Evolutionary conservation across 2,329 filamentous ascomycete species (phyloP), one percentile per base, ranked within the genome.

Genomic region (Dactylellina leptospora): DNA sequence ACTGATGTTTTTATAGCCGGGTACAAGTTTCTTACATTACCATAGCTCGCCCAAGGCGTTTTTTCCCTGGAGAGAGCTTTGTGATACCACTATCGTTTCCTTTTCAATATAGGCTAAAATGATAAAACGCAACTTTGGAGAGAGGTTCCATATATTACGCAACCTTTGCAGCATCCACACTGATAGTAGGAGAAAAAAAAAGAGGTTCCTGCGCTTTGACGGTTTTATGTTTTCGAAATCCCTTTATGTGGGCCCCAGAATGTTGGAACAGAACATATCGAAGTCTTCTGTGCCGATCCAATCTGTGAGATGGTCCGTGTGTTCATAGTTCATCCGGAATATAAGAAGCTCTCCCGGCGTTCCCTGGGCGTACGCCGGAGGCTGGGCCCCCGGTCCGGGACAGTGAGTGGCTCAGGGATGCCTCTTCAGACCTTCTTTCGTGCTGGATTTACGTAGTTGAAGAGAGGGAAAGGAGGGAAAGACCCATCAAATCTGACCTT

Each of bases 181-280:
- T n/a, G n/a, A n/a, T 36, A 47, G 20, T 59, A 54, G 40, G 42
- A 38, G 53, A 51, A 47, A 60, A 45, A 18, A 16, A 48, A 47
- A 48, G 30, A 23, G 40, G 61, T 66, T 53, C 66, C 66, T 64
- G 59, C 59, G 68, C 68, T 72, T 72, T 64, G 58, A 71, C 58
- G n/a, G 22, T 47, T 54, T 20, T 25, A 11, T 40, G 36, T 9
- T 1, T 40, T 40, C 18, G 36, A n/a, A 16, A n/a, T n/a, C 20
- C 30, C 13, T 55, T 40, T 40, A 16, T 40, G 36, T 33, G 30
- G 30, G 42, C 51, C 27, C 18, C 6, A 16, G 4, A 45, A 47
- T 28, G 28, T 50, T 28, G 22, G 51, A 33, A 45, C 28, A 51
- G 30, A 58, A 45, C 53, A 44, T 51, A 20, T 58, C 38, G 61